phyloP scores from a whole-genome alignment of 2,329 filamentous ascomycete genomes.

The Sporothrix brasiliensis region DNA sequence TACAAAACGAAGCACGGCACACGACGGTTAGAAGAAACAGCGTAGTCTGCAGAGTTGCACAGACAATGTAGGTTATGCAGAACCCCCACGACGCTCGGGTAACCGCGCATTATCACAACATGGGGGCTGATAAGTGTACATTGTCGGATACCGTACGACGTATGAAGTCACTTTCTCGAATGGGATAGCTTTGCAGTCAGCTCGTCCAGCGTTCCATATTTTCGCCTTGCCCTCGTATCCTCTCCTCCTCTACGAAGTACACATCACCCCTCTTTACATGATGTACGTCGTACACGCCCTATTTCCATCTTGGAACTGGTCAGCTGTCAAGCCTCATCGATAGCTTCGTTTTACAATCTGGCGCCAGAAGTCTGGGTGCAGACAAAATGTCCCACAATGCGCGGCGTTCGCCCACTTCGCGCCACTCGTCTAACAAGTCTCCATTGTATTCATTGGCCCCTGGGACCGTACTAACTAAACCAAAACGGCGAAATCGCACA shows the following conservation, averaged over 20 bases:
- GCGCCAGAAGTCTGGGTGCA: neutral
- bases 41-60: neutral
- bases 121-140: slow-evolving; percentile 3
- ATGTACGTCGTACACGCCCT: neutral
- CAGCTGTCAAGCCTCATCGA: neutral
- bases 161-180: neutral
- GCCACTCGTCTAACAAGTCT: slow-evolving; percentile 3
- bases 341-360: neutral
- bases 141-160: neutral
- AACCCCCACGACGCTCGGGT: slow-evolving; percentile 20
- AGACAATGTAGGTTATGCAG: neutral
- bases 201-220: neutral
- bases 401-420: neutral
- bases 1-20: neutral
- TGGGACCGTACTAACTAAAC: slow-evolving; percentile 3
- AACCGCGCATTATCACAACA: slow-evolving; percentile 8
- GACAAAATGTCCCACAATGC: slow-evolving; percentile 1
- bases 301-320: slow-evolving; percentile 12
- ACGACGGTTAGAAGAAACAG: neutral
- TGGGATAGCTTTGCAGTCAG: neutral
- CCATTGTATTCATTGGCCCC: neutral
- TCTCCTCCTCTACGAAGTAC: neutral
- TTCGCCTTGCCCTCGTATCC: neutral
- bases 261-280: neutral
- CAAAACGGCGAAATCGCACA: too few species aligned